Evolutionary conservation across 2,329 filamentous ascomycete genomes (phyloP).

Genomic region (Sporothrix curviconia): DNA sequence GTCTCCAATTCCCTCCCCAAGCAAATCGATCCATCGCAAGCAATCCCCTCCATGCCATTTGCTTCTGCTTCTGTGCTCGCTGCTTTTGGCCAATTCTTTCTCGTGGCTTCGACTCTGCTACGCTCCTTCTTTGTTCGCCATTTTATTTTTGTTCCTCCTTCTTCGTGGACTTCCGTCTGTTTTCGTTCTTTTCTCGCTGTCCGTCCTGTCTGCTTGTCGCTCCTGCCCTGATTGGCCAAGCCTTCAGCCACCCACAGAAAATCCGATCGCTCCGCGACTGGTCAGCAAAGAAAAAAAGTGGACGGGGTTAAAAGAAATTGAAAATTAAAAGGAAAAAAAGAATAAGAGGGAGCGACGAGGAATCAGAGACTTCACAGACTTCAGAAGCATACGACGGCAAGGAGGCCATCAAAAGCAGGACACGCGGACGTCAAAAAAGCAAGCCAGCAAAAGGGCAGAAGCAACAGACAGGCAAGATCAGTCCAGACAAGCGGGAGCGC

Average conservation of each 20-base stretch:
- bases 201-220: too few relatives aligned
- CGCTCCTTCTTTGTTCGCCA: background rate
- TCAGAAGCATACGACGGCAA: background rate
- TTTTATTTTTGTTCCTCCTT: background rate
- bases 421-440: too few relatives aligned
- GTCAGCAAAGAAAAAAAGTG: background rate
- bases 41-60: too few relatives aligned
- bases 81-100: background rate
- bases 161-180: background rate
- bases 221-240: background rate
- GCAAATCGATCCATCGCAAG: too few relatives aligned
- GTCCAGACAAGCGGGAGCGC: background rate
- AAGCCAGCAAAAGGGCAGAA: background rate
- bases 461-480: background rate
- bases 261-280: conserved; percentile 16
- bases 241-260: conserved; percentile 14
- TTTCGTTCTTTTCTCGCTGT: too few relatives aligned
- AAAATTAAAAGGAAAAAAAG: background rate
- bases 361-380: too few relatives aligned
- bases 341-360: background rate
- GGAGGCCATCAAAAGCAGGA: background rate
- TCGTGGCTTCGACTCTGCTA: background rate
- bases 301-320: background rate
- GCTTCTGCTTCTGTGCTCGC: background rate
- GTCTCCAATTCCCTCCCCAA: too few relatives aligned